These are phyloP conservation scores for Mycena albidolilacea DNA, from an alignment of 768 basidiomycete genomes.

Conservation along the genomic window DNA sequence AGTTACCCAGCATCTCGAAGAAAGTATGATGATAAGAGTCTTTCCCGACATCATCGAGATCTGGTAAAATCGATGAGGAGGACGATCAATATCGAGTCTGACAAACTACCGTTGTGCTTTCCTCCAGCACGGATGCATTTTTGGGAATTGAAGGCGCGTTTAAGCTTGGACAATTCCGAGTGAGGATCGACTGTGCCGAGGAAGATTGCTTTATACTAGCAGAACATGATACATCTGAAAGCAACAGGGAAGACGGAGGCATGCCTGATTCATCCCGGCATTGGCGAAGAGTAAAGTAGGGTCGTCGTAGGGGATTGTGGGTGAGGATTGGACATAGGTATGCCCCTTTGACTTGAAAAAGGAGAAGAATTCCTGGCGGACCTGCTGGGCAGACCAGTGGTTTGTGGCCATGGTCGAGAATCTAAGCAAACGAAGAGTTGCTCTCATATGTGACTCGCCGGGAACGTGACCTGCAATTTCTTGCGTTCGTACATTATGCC, in stretches of 20 bases:
- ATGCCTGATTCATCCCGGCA: slow-evolving; percentile 96
- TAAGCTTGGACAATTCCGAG: slow-evolving; percentile 91
- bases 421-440: slow-evolving; percentile 40
- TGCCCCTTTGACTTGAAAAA: slow-evolving; percentile 88
- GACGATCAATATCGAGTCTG: neutral
- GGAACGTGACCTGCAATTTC: slow-evolving; percentile 25
- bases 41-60: slow-evolving; percentile 98
- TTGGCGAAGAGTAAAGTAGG: slow-evolving; percentile 98
- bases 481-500: slow-evolving; percentile 51
- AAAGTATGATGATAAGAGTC: slow-evolving; percentile 99
- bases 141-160: slow-evolving; percentile 95
- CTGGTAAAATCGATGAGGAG: slow-evolving; percentile 56
- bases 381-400: slow-evolving; percentile 85
- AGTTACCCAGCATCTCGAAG: slow-evolving; percentile 99
- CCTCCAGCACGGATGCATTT: slow-evolving; percentile 99
- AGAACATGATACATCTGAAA: slow-evolving; percentile 35
- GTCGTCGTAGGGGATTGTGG: slow-evolving; percentile 97
- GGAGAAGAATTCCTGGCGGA: slow-evolving; percentile 92
- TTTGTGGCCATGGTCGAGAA: slow-evolving; percentile 55
- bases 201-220: slow-evolving; percentile 95
- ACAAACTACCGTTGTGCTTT: slow-evolving; percentile 90
- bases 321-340: slow-evolving; percentile 90
- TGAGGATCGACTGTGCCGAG: slow-evolving; percentile 98
- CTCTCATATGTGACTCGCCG: slow-evolving; percentile 22
- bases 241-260: slow-evolving; percentile 31